Conservation (phyloP, 805 yeast species). For the Pichia kluyveri region DNA sequence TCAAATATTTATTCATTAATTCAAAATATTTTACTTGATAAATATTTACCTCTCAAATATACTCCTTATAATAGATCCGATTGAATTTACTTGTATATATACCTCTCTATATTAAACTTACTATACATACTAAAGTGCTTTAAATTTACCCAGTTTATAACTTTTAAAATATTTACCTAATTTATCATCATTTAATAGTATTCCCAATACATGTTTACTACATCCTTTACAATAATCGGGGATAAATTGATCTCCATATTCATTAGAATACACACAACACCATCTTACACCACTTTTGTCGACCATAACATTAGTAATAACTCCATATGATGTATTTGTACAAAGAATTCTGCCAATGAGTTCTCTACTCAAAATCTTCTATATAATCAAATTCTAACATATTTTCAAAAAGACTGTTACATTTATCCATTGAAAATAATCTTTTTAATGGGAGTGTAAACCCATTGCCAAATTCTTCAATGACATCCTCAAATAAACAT, state of each 20-base stretch:
- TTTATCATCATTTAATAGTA: not conserved
- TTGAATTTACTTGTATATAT: too few relatives aligned
- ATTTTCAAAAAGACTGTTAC: not conserved
- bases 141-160: not conserved
- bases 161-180: not conserved
- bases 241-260: too few relatives aligned
- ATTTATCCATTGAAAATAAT: not conserved
- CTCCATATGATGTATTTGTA: too few relatives aligned
- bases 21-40: conserved; percentile 68
- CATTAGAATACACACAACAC: too few relatives aligned
- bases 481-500: not conserved
- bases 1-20: conserved; percentile 69
- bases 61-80: conserved; percentile 31
- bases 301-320: too few relatives aligned
- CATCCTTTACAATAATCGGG: too few relatives aligned
- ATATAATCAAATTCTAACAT: not conserved
- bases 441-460: not conserved
- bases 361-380: not conserved
- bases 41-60: conserved; percentile 48
- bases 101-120: too few relatives aligned
- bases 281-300: too few relatives aligned
- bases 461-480: not conserved
- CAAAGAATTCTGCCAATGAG: too few relatives aligned
- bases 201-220: too few relatives aligned
- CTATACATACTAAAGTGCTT: not conserved